Conservation (phyloP, 139 green algal species). For the Chlamydomonas applanata region DNA sequence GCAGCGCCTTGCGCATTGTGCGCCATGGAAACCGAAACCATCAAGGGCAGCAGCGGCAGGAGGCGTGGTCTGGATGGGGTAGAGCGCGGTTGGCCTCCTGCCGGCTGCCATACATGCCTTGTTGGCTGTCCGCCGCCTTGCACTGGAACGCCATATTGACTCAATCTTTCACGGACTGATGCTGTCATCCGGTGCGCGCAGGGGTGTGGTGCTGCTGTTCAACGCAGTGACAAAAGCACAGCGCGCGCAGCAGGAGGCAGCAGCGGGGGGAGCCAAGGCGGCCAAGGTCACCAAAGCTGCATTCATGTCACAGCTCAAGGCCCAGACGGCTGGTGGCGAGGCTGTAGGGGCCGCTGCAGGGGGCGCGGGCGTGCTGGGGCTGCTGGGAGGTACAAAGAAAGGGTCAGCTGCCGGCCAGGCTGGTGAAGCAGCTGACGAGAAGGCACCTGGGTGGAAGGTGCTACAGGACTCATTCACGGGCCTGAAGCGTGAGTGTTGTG, state of each 20-base stretch:
- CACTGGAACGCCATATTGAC: too few species aligned
- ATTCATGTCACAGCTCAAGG: constrained; percentile 72
- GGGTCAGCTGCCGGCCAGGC: neutral
- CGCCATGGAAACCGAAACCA: too few species aligned
- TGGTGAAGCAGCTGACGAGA: constrained; percentile 4
- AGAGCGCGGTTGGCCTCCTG: too few species aligned
- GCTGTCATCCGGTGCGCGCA: too few species aligned
- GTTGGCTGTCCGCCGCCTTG: too few species aligned
- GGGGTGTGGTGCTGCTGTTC: constrained; percentile 65
- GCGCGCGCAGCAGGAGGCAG: constrained; percentile 63
- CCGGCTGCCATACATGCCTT: too few species aligned
- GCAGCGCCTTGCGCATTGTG: too few species aligned
- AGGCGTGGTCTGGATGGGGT: too few species aligned
- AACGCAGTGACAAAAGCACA: constrained; percentile 85
- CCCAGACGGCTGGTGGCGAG: neutral
- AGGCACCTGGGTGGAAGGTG: constrained; percentile 64
- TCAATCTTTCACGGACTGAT: too few species aligned
- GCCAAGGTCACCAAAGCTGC: constrained; percentile 57
- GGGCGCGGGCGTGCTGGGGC: constrained; percentile 2
- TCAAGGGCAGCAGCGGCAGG: too few species aligned
- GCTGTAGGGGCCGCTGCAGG: constrained; percentile 12
- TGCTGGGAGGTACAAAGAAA: constrained; percentile 1
- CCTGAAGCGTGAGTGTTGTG: constrained; percentile 30
- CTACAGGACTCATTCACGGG: constrained; percentile 68
- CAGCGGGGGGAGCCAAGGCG: constrained; percentile 36